phyloP scores from a whole-genome alignment of 179 eudicot species.

The Patellifolia procumbens region DNA sequence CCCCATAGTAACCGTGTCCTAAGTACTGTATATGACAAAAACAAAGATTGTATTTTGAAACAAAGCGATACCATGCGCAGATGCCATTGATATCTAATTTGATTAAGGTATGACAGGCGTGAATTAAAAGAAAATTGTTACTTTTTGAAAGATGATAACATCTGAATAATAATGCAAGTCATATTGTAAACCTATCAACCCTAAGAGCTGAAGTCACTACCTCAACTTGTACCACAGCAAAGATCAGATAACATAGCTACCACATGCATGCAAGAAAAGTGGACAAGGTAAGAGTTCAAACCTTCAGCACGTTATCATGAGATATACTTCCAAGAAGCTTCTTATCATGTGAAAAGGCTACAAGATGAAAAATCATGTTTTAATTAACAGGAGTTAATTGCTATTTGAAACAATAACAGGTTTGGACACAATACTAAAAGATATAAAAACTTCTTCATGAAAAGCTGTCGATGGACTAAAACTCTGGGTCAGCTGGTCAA shows the following conservation, averaged over 20 bases:
- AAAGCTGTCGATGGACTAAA: not conserved
- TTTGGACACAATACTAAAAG: not conserved
- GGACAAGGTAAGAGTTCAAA: conserved; percentile 29
- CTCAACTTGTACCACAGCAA: not conserved
- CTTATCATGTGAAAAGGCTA: conserved; percentile 92
- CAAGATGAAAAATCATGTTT: conserved; percentile 20
- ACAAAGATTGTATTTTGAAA: conserved; percentile 1
- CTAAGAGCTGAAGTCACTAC: not conserved
- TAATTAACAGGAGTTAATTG: not conserved
- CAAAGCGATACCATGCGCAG: not conserved
- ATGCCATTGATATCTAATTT: not conserved
- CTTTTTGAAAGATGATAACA: not conserved
- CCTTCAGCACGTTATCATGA: conserved; percentile 84
- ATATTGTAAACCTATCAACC: not conserved
- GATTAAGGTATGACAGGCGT: not conserved
- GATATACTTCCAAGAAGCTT: conserved; percentile 91
- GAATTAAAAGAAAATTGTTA: not conserved
- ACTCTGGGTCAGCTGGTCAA: no score
- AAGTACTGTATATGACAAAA: not conserved
- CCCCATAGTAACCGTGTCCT: not conserved
- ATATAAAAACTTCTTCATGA: not conserved
- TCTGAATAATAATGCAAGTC: not conserved
- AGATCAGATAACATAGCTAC: not conserved
- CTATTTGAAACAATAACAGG: not conserved
- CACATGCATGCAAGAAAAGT: conserved; percentile 4